Conservation (phyloP, 2,329 filamentous ascomycete species). For the Fusarium anguioides region DNA sequence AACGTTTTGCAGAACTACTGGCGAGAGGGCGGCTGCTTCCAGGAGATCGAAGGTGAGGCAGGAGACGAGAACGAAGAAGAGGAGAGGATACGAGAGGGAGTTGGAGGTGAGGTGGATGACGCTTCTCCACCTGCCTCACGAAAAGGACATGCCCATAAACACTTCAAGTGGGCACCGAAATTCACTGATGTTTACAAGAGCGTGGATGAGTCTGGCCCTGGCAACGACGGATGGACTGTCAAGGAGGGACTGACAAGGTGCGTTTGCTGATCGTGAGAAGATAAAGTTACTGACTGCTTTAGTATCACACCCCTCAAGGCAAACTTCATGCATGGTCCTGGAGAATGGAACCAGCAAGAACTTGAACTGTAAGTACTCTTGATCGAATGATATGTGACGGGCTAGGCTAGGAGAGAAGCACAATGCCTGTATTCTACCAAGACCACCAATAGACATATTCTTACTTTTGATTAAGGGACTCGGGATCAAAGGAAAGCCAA, state of each 20-base stretch:
- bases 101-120: slow-evolving; percentile 60
- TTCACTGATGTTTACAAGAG: slow-evolving; percentile 89
- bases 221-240: slow-evolving; percentile 94
- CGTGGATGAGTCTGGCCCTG: slow-evolving; percentile 81
- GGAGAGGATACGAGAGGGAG: slow-evolving; percentile 75
- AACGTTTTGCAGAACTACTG: slow-evolving; percentile 92
- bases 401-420: slow-evolving; percentile 34
- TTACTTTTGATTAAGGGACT: slow-evolving; percentile 50
- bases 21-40: slow-evolving; percentile 85
- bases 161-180: slow-evolving; percentile 94
- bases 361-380: slow-evolving; percentile 80
- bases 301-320: slow-evolving; percentile 92
- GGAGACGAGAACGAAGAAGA: slow-evolving; percentile 77
- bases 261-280: slow-evolving; percentile 40
- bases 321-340: slow-evolving; percentile 84
- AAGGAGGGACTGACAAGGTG: slow-evolving; percentile 88
- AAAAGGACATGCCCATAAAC: slow-evolving; percentile 76
- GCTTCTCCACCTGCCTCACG: slow-evolving; percentile 42
- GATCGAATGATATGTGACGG: slow-evolving; percentile 18
- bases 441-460: slow-evolving; percentile 51
- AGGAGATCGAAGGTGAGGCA: slow-evolving; percentile 76
- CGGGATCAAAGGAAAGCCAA: slow-evolving; percentile 26
- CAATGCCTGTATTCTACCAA: slow-evolving; percentile 47
- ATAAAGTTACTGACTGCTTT: slow-evolving; percentile 13
- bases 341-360: slow-evolving; percentile 74